Evolutionary conservation across 1,284 basidiomycete species (phyloP), one percentile per base, ranked within the genome.

Genomic region (Sphagnurus paluster): DNA sequence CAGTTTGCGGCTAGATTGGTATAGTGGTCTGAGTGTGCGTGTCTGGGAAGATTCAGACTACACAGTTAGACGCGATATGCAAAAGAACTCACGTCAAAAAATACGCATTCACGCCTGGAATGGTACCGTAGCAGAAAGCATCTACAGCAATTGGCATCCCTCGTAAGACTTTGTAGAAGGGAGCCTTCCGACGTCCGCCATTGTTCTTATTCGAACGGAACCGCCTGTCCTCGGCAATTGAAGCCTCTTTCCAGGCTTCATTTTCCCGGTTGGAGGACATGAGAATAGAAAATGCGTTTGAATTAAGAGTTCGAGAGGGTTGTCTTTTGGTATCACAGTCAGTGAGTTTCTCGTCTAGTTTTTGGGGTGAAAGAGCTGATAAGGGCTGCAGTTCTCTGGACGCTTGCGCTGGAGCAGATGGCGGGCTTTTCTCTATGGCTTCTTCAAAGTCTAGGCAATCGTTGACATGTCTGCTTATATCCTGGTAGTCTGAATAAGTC

Each of bases 71-170:
- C 39, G 14, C 39, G 34, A 16, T 35, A 16, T 32, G 26, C 13
- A 32, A 19, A 24, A 42, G 23, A 38, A 24, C 14, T 47, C 54
- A 89, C 91, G 87, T 93, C 52, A 97, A 69, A 56, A 96, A 93
- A 65, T 97, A 96, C 0, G 92, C 92, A 2, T 78, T 88, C 9
- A 97, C 83, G 8, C 81, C 83, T 5, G 93, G 91, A 44, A 98
- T 93, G n/a, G 76, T 73, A 2, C 94, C 94, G 63, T 96, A 98
- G 38, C 88, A 81, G 65, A 98, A 98, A 1, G 93, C 94, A 60
- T 98, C 96, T 0, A 98, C 94, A 5, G 93, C 89, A 36, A 98
- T 90, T 1, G 95, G 93, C 94, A 98, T 98, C 2, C 97, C 96
- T 54, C 93, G 90, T 53, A 99, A 69, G n/a, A 94, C 80, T 70